phyloP scores from a whole-genome alignment of 2,329 filamentous ascomycete genomes.

The Parastagonospora nodorum region DNA sequence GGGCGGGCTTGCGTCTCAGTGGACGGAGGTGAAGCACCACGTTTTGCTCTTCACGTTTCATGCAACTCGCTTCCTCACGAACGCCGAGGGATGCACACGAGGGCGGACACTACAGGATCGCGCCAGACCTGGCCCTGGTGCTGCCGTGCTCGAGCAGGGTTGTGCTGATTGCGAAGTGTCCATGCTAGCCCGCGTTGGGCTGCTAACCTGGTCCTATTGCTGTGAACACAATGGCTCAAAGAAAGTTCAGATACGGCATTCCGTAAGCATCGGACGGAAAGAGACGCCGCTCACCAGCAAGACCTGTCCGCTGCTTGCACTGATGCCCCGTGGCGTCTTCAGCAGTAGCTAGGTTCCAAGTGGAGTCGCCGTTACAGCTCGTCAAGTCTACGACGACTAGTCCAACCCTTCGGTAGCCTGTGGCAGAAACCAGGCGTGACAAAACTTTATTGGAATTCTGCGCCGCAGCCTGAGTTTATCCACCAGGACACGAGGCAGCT shows the following conservation, averaged over 20 bases:
- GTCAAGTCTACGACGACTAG: no score
- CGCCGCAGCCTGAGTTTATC: no score
- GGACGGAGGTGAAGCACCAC: conserved; percentile 26
- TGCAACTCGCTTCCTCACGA: conserved; percentile 6
- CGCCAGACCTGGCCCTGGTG: neutral
- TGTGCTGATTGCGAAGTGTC: no score
- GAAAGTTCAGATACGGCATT: no score
- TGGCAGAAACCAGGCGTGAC: neutral
- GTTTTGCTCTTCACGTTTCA: conserved; percentile 31
- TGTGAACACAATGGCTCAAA: neutral
- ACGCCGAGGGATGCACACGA: conserved; percentile 13
- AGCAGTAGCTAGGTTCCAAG: no score
- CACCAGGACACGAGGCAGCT: no score
- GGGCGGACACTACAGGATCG: conserved; percentile 3
- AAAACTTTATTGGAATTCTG: no score
- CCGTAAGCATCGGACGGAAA: no score
- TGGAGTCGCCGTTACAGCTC: no score
- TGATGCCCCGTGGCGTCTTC: no score
- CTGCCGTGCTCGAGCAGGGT: conserved; percentile 5
- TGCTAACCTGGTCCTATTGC: conserved; percentile 9
- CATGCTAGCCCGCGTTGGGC: conserved; percentile 8
- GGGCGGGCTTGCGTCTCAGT: conserved; percentile 23
- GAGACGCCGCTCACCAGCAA: no score
- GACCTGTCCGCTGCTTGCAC: no score
- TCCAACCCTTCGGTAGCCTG: neutral